Evolutionary conservation across 495 filamentous ascomycete species (phyloP).

Genomic region (Trichoderma orchidacearum): DNA sequence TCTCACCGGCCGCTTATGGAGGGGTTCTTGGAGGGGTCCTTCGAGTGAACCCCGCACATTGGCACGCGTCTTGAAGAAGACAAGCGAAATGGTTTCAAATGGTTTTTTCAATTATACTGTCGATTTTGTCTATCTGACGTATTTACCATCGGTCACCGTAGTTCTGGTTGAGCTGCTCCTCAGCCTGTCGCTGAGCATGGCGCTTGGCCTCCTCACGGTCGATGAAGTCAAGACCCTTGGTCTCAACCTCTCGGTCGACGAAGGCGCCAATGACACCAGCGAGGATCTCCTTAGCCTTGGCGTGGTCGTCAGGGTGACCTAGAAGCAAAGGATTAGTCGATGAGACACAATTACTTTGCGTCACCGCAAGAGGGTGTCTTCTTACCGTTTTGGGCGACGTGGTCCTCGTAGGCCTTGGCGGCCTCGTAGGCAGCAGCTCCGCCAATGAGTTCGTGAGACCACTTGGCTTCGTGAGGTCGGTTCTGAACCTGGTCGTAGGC

Average conservation of each 20-base stretch:
- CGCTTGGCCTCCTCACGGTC: slow-evolving; percentile 54
- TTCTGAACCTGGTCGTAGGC: background rate
- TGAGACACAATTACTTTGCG: slow-evolving; percentile 27
- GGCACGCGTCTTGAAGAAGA: background rate
- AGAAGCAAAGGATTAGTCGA: background rate
- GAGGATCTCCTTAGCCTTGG: slow-evolving; percentile 65
- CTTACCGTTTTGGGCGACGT: background rate
- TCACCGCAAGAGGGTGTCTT: background rate
- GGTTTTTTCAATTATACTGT: background rate
- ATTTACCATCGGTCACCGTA: slow-evolving; percentile 24
- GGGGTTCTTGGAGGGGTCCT: background rate
- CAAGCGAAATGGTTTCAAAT: too few relatives aligned
- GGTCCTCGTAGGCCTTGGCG: slow-evolving; percentile 49
- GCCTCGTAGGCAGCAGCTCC: slow-evolving; percentile 68
- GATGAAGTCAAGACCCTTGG: slow-evolving; percentile 57
- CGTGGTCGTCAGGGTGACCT: slow-evolving; percentile 61
- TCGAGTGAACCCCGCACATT: background rate
- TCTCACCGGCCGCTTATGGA: background rate
- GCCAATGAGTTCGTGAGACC: slow-evolving; percentile 62
- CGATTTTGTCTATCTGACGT: background rate
- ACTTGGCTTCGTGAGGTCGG: slow-evolving; percentile 38
- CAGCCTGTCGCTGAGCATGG: slow-evolving; percentile 50
- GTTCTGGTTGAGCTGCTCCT: slow-evolving; percentile 47
- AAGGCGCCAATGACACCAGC: slow-evolving; percentile 58
- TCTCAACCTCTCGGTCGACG: slow-evolving; percentile 68